These are phyloP conservation scores for Durio zibethinus DNA, from an alignment of 345 rosid species.

Conservation along the genomic window DNA sequence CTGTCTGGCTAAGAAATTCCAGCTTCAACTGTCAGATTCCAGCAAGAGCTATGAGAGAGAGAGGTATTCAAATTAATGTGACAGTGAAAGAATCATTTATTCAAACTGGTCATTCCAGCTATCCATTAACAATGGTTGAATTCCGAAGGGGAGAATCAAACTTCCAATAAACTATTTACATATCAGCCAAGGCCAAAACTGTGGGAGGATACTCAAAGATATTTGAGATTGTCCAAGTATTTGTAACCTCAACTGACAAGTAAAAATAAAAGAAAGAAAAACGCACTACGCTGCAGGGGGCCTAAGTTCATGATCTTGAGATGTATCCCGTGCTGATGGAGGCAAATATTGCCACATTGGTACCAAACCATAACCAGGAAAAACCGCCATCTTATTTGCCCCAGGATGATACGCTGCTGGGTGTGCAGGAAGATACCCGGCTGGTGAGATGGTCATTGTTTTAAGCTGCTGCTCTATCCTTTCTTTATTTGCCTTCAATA, in stretches of 20 bases:
- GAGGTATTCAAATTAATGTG: background rate
- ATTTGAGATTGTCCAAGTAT: background rate
- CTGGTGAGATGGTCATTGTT: conserved; percentile 46
- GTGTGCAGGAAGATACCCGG: conserved; percentile 55
- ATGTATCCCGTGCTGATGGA: conserved; percentile 69
- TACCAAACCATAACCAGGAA: conserved; percentile 59
- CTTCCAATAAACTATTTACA: background rate
- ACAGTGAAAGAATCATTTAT: background rate
- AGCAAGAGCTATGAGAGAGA: background rate
- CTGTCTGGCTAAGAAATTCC: background rate
- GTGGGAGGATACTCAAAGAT: background rate
- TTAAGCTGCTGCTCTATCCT: conserved; percentile 72
- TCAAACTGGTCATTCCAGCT: background rate
- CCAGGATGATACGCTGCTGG: conserved; percentile 52
- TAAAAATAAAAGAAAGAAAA: background rate
- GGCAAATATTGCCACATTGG: conserved; percentile 98
- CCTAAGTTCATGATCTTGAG: conserved; percentile 88
- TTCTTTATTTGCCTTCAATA: conserved; percentile 71
- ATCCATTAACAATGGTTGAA: background rate
- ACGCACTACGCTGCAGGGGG: conserved; percentile 82
- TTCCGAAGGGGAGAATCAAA: background rate
- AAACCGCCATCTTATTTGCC: conserved; percentile 60
- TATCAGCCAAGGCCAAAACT: background rate
- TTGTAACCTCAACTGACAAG: background rate
- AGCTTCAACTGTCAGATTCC: conserved; percentile 1